Evolutionary conservation across 2,329 filamentous ascomycete species (phyloP).

Genomic region (Penicillium sp.): DNA sequence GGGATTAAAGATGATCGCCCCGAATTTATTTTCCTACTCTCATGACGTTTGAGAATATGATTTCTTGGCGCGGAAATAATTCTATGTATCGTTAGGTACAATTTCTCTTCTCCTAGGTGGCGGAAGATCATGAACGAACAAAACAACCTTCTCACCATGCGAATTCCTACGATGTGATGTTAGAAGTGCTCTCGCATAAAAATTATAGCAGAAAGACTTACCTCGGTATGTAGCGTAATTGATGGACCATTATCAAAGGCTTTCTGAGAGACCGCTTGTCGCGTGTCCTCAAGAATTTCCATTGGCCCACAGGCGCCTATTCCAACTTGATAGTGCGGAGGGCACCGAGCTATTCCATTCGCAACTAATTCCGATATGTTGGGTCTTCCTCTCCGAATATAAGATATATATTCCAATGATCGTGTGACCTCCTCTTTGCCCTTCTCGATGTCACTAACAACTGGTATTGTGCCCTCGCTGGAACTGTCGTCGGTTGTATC

Average conservation of each 20-base stretch:
- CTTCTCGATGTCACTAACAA: conserved; percentile 5
- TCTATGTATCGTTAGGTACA: neutral
- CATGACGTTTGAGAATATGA: too few relatives aligned
- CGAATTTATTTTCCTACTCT: too few relatives aligned
- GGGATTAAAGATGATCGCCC: neutral
- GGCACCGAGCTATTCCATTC: neutral
- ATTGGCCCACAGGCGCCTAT: conserved; percentile 11
- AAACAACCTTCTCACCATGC: neutral
- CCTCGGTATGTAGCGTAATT: conserved; percentile 9
- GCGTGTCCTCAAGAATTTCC: conserved; percentile 1
- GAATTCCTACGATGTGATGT: neutral
- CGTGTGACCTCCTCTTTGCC: neutral
- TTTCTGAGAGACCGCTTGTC: neutral
- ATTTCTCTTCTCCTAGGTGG: neutral
- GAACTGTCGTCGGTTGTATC: neutral
- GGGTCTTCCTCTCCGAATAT: conserved; percentile 1
- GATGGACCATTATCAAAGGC: conserved; percentile 3
- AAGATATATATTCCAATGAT: neutral
- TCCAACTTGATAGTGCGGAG: neutral
- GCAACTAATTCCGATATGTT: conserved; percentile 6
- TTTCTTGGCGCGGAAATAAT: too few relatives aligned
- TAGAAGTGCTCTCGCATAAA: neutral
- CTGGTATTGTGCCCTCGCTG: neutral
- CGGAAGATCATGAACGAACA: too few relatives aligned
- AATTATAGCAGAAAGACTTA: neutral